A percentile compares a stretch with the other conserved stretches of the same genome.
Evolutionary conservation across 306 rosid species (phyloP).

Genomic region (Ziziphus jujuba): DNA sequence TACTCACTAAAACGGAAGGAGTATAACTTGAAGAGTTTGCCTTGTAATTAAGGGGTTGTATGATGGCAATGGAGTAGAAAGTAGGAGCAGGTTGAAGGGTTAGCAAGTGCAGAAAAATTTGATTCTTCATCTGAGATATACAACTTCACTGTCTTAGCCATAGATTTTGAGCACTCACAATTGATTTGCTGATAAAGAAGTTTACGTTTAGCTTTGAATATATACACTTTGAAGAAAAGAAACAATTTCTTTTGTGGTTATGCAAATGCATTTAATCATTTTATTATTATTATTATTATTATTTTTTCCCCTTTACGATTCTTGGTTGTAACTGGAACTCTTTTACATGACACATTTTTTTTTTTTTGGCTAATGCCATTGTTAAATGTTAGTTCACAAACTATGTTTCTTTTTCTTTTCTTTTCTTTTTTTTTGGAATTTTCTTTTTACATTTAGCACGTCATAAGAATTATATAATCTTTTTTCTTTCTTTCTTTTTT

Average conservation of each 20-base stretch:
- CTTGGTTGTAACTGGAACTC: background rate
- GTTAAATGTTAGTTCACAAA: no score
- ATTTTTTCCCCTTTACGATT: background rate
- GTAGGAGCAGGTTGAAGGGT: slow-evolving; percentile 19
- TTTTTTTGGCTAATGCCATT: no score
- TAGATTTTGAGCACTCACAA: slow-evolving; percentile 13
- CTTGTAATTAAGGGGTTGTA: background rate
- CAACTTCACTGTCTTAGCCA: background rate
- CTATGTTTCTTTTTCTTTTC: no score
- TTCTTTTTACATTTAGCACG: no score
- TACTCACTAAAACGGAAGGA: slow-evolving; percentile 1
- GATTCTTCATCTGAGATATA: slow-evolving; percentile 3
- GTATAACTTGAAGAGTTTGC: background rate
- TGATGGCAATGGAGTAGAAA: background rate
- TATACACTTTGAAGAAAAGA: background rate
- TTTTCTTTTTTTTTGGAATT: no score
- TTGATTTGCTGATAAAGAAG: slow-evolving; percentile 17
- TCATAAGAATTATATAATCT: no score
- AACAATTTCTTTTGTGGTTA: background rate
- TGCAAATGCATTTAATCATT: background rate
- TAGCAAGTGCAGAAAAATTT: slow-evolving; percentile 13
- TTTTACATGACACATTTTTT: background rate
- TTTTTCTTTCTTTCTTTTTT: no score
- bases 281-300: no score
- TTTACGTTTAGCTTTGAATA: background rate